Evolutionary conservation across 805 yeast species (phyloP), one percentile per base, ranked within the genome.

Genomic region (Geotrichum ghanense): DNA sequence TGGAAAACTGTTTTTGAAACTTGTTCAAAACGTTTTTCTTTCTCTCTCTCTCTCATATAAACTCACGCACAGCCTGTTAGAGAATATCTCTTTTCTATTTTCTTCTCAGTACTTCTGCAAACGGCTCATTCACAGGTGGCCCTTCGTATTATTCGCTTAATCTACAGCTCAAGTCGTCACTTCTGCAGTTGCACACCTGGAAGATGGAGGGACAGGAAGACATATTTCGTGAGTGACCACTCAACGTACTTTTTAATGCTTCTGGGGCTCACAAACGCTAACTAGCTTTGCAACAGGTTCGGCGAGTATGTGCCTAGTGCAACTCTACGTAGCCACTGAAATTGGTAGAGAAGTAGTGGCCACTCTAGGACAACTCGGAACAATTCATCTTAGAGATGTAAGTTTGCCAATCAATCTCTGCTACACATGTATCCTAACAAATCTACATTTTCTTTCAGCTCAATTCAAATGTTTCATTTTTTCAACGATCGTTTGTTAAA

Each of bases 281-380:
- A 42, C 24, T 42, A 35, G 34, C 45, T 12, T 7, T 20, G 24
- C 21, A 14, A 7, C 24, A 67, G 71, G 96, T 72, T 89, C 97
- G 45, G 97, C 97, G 80, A 95, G 87, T 58, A 94, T 92, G 97
- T 79, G 94, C 45, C 76, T 89, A 55, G 83, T 90, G 41, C 96
- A 92, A 68, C 71, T 92, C 55, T 90, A 87, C 63, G 78, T 92
- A 45, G 89, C 97, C 1, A 76, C 83, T 21, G 98, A 92, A 65
- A 79, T 83, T 23, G 78, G 95, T 5, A 75, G 97, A 51, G 94
- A 87, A 47, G 78, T 85, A 25, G 81, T 87, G 16, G 79, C 86
- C 48, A 76, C 81, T 22, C 69, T 92, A 26, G 99, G 98, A 2
- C 82, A 83, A 50, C 69, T 85, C 62, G 89, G 90, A 22, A 68